Evolutionary conservation across 495 filamentous ascomycete genomes (phyloP), one percentile per base, ranked within the genome.

Genomic region (Aspergillus leporis): DNA sequence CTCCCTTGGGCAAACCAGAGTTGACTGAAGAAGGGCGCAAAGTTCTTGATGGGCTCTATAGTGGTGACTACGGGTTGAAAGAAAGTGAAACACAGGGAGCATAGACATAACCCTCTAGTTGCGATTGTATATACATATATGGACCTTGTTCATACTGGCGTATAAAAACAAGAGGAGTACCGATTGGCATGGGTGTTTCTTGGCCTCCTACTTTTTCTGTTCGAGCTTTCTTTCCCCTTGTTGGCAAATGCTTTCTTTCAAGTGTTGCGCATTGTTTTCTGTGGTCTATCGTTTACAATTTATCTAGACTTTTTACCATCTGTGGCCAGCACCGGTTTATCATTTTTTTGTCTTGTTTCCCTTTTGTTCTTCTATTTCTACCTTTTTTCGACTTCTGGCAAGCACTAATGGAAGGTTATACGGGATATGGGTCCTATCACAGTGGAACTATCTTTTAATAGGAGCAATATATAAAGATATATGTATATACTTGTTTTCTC

Each of bases 11-110:
- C 6, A 90, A 85, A 70, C 93, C 93, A 0, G 81, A 88, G 55
- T 76, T 97, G 63, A 94, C 86, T 0, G 83, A 89, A 52, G 90
- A 94, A 60, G 93, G 93, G 3, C 75, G 78, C 49, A 77, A 81
- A 69, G 90, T 84, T 16, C 79, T 97, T 10, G 77, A 85, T 60
- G 85, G 86, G 19, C 74, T 94, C 50, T 87, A 90, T 58, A 74
- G 75, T 40, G 83, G 78, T 9, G 70, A 87, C 6, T 92, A 82
- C 77, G 72, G 69, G 5, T 66, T 86, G 55, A 70, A 77, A 40
- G 81, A 85, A 63, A 81, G 73, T 53, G 64, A 70, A 30, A 67
- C 70, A 16, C 66, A 71, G 41, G 78, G 75, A 21, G 75, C 77
- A 65, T 80, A 76, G 67, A 66, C 40, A 34, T 30, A 23, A 55